Percentiles rank a stretch among this genome's conserved stretches.
Conservation (phyloP, 148 eudicot genomes). For the Rhododendron vialii region DNA sequence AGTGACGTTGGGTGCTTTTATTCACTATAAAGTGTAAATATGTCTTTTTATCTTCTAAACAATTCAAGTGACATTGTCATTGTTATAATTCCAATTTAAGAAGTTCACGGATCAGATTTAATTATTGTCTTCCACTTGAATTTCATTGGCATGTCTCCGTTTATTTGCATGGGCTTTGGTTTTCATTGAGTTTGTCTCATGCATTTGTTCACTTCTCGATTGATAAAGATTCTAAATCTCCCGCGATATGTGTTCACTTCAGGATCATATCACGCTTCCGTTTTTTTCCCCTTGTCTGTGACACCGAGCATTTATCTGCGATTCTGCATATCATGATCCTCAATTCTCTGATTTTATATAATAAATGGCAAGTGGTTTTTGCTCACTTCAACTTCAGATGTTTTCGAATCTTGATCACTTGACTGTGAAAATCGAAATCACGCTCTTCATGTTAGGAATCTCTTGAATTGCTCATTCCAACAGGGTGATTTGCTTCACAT, state of each 20-base stretch:
- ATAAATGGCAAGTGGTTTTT: background rate
- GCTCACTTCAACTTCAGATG: background rate
- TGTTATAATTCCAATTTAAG: background rate
- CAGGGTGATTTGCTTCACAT: background rate
- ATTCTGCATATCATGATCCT: background rate
- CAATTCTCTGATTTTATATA: background rate
- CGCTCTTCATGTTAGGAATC: background rate
- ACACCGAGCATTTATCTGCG: background rate
- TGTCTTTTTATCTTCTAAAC: slow-evolving; percentile 1
- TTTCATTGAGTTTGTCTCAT: background rate
- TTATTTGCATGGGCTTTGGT: background rate
- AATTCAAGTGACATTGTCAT: background rate
- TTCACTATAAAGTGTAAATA: background rate
- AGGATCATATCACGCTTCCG: background rate
- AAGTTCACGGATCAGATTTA: background rate
- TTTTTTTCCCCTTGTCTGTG: background rate
- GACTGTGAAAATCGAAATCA: background rate
- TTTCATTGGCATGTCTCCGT: background rate
- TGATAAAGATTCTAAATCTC: background rate
- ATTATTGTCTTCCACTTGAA: background rate
- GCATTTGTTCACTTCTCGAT: background rate
- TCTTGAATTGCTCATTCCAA: background rate
- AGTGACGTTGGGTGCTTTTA: background rate
- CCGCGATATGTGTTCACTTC: background rate
- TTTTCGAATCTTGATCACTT: background rate